Percentiles rank a stretch among this genome's conserved stretches.
Evolutionary conservation across 73 alveolate genomes (phyloP).

Genomic region (Paraurostyla sp.): DNA sequence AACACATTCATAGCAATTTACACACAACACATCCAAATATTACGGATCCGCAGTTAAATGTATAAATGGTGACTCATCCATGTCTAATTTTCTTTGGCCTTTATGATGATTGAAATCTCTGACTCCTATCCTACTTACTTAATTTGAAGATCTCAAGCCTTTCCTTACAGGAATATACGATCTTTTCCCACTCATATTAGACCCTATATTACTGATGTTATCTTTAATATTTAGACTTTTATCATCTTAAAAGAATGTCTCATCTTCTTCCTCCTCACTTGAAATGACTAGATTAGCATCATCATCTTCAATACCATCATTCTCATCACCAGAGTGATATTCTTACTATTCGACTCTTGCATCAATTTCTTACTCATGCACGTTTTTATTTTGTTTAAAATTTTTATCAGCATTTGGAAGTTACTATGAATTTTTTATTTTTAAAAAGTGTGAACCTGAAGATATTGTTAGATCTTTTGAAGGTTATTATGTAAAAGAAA

Average conservation of each 20-base stretch:
- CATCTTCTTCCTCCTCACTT: conserved; percentile 22
- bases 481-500: too few relatives aligned
- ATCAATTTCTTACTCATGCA: neutral
- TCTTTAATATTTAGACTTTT: too few relatives aligned
- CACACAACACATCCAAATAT: conserved; percentile 60
- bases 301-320: neutral
- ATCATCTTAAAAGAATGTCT: too few relatives aligned
- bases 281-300: conserved; percentile 22
- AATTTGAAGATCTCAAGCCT: neutral
- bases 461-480: too few relatives aligned
- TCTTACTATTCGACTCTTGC: neutral
- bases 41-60: conserved; percentile 17
- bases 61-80: conserved; percentile 38
- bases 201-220: neutral
- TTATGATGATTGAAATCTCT: conserved; percentile 15
- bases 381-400: neutral
- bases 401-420: too few relatives aligned
- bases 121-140: neutral
- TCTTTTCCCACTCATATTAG: neutral
- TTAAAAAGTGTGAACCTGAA: too few relatives aligned
- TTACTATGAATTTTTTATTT: too few relatives aligned
- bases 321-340: neutral
- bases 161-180: neutral
- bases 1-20: conserved; percentile 74
- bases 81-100: neutral